Conservation (phyloP, 345 rosid genomes). For the Passiflora organensis region DNA sequence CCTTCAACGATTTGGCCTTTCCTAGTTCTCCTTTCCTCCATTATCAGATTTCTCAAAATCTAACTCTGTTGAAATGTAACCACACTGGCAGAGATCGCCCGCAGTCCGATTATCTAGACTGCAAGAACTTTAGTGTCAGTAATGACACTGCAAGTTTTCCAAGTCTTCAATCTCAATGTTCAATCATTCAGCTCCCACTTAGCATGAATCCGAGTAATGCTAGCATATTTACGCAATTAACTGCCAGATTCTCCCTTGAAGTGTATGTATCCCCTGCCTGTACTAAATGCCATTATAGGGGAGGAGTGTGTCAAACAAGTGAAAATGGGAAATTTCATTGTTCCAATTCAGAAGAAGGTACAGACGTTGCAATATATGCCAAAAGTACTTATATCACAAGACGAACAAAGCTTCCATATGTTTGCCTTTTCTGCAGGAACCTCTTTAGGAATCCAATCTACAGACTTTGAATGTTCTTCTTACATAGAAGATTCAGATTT, state of each 20-base stretch:
- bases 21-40: slow-evolving; percentile 25
- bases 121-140: slow-evolving; percentile 11
- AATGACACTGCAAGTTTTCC: not conserved
- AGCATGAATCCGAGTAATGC: slow-evolving; percentile 1
- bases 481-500: not conserved
- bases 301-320: slow-evolving; percentile 8
- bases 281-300: not conserved
- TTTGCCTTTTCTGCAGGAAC: not conserved
- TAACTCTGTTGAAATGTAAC: slow-evolving; percentile 29
- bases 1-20: slow-evolving; percentile 25
- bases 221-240: not conserved
- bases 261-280: not conserved
- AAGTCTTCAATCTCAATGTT: slow-evolving; percentile 22
- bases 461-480: not conserved
- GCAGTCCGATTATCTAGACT: not conserved
- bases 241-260: slow-evolving; percentile 21
- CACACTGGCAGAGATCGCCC: not conserved
- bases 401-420: too few species aligned
- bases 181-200: slow-evolving; percentile 19
- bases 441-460: not conserved
- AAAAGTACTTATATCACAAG: too few species aligned
- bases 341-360: slow-evolving; percentile 2
- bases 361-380: not conserved
- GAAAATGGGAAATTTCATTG: not conserved
- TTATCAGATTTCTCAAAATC: not conserved